Evolutionary conservation across 2,329 filamentous ascomycete genomes (phyloP), one percentile per base, ranked within the genome.

Genomic region (Penicillium sp.): DNA sequence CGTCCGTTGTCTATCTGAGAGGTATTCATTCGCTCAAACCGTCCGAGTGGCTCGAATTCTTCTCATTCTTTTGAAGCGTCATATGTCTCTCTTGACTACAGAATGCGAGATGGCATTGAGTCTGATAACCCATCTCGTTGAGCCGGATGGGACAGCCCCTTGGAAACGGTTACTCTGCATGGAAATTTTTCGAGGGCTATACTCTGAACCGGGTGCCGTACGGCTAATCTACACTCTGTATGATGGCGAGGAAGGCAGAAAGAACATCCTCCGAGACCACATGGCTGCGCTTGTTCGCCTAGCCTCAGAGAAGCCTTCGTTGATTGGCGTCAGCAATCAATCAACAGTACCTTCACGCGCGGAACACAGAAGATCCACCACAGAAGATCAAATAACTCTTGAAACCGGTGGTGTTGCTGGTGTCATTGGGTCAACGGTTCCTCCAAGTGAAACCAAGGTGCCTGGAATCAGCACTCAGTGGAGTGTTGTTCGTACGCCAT

Each of bases 161-260:
- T 99, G 95, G 94, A 97, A 93, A 71, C 83, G 93, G 55, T 87
- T 90, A 0, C 75, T 97, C 6, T 95, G 91, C 60, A 90, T 99
- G 84, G 94, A 99, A 69, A 84, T 97, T 0, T 90, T 97, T 65
- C 84, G 90, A 53, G 88, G 88, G 7, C 83, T 97, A 7, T 96
- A 96, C 73, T 82, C 88, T 0, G 91, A 97, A 57, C 85, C 91
- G 35, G 82, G 82, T 11, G 80, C 96, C 22, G 80, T 97, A 2
- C 81, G 94, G 40, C 85, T 88, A 36, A 90, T 96, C 2, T 97
- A 90, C 69, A 81, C 84, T 7, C 79, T 89, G 16, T 97, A 91
- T 64, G 93, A 99, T 69, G 82, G 84, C 14, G 78, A 84, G 48
- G 81, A 90, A 41, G 87, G 84, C 4, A 85, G 88, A 64, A 93